These are phyloP conservation scores for Amaranthus palmeri DNA, from an alignment of 148 eudicot species.

Conservation along the genomic window DNA sequence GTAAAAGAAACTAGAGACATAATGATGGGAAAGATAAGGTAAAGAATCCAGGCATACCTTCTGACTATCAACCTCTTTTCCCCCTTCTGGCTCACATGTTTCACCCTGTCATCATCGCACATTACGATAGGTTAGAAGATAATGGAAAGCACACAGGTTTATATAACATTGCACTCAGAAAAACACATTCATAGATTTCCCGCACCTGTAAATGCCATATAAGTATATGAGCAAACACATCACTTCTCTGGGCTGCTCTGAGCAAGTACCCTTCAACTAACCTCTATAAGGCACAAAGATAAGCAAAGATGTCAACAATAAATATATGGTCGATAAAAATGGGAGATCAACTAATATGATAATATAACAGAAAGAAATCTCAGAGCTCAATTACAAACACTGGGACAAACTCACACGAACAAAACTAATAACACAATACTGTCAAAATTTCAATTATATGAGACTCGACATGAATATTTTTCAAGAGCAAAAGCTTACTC, in stretches of 20 bases:
- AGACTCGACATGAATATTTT: neutral
- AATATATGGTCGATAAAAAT: neutral
- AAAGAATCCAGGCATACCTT: constrained; percentile 43
- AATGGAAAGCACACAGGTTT: neutral
- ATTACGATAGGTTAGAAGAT: constrained; percentile 20
- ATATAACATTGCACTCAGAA: neutral
- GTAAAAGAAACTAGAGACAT: neutral
- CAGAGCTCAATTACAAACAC: neutral
- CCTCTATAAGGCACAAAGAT: constrained; percentile 44
- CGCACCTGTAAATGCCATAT: constrained; percentile 95
- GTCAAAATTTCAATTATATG: neutral
- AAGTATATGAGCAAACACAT: constrained; percentile 87
- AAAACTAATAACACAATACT: neutral
- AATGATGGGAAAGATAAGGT: neutral
- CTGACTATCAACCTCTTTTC: constrained; percentile 53
- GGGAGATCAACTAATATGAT: neutral
- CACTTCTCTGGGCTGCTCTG: constrained; percentile 96
- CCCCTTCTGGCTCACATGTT: constrained; percentile 64
- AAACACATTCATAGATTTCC: constrained; percentile 9
- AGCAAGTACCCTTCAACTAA: constrained; percentile 95
- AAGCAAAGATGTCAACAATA: neutral
- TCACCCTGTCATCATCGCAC: constrained; percentile 64
- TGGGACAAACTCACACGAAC: neutral
- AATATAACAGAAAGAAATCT: neutral
- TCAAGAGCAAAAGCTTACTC: neutral